Conservation (phyloP, 2,329 filamentous ascomycete species). For the Epichloe elymi region DNA sequence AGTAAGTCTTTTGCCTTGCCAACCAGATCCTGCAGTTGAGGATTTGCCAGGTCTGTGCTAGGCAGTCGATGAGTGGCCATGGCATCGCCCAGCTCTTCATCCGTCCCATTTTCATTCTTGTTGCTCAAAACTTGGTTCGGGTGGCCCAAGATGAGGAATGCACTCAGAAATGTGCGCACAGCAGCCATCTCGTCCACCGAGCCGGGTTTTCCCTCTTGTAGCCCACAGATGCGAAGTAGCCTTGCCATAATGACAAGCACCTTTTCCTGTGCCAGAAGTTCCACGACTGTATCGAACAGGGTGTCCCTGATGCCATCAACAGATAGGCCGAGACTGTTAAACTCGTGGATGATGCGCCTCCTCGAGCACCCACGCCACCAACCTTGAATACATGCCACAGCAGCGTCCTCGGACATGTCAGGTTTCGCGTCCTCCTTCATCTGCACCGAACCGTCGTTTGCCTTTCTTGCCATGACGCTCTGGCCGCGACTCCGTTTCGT, state of each 20-base stretch:
- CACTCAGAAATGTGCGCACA: conserved; percentile 64
- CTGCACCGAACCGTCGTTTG: conserved; percentile 33
- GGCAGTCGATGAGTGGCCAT: conserved; percentile 20
- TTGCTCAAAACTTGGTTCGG: conserved; percentile 66
- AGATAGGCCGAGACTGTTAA: conserved; percentile 51
- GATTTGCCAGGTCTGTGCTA: conserved; percentile 40
- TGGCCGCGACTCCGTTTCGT: conserved; percentile 39
- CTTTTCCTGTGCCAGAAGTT: conserved; percentile 51
- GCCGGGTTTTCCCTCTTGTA: conserved; percentile 50
- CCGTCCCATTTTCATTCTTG: conserved; percentile 45
- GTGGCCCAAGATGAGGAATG: conserved; percentile 68
- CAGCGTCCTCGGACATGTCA: conserved; percentile 43
- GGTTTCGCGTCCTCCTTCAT: conserved; percentile 32
- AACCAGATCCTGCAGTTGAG: conserved; percentile 57
- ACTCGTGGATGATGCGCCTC: conserved; percentile 49
- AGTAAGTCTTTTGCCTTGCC: conserved; percentile 65
- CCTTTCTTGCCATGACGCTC: conserved; percentile 38
- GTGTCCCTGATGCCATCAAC: conserved; percentile 58
- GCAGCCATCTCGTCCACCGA: conserved; percentile 56
- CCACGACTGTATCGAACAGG: conserved; percentile 61
- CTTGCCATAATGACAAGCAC: conserved; percentile 53
- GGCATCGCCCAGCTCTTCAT: conserved; percentile 37
- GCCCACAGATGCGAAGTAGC: conserved; percentile 55
- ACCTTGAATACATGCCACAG: conserved; percentile 53
- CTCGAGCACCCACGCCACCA: conserved; percentile 53